A percentile compares a stretch with the other conserved stretches of the same genome.
Evolutionary conservation across 2,329 filamentous ascomycete species (phyloP).

Genomic region (Fusarium sp.): DNA sequence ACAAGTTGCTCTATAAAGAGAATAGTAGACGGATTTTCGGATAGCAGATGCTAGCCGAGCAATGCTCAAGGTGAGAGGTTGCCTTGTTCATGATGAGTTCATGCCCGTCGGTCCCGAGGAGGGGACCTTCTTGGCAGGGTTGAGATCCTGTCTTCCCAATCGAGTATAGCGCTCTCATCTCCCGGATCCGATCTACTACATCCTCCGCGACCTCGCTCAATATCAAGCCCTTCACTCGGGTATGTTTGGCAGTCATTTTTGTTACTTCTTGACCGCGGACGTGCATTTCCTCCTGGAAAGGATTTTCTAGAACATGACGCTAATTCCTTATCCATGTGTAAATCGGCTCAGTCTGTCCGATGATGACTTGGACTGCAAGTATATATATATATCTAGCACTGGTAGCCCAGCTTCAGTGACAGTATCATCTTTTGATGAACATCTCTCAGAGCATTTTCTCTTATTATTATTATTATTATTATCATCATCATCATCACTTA

Average conservation of each 20-base stretch:
- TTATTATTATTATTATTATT: no score
- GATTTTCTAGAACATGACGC: constrained; percentile 8
- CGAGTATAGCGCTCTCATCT: constrained; percentile 30
- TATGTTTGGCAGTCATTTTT: background rate
- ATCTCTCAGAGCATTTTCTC: background rate
- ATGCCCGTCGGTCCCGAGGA: constrained; percentile 41
- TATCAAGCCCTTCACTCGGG: constrained; percentile 17
- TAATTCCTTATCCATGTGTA: constrained; percentile 10
- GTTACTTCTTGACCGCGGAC: constrained; percentile 11
- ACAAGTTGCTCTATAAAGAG: background rate
- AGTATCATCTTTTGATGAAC: background rate
- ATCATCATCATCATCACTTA: no score
- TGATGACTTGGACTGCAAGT: constrained; percentile 15
- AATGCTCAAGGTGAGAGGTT: constrained; percentile 4
- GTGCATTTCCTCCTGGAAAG: background rate
- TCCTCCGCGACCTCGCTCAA: background rate
- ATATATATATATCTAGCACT: constrained; percentile 36
- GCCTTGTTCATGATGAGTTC: constrained; percentile 13
- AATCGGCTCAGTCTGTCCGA: constrained; percentile 26
- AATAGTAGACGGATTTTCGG: constrained; percentile 7
- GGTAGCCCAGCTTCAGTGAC: background rate
- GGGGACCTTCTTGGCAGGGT: constrained; percentile 12
- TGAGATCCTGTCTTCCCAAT: constrained; percentile 23
- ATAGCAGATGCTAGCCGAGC: constrained; percentile 16
- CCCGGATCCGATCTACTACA: constrained; percentile 36